These are phyloP conservation scores for Boletus vinaceobasis DNA, from an alignment of 768 basidiomycete genomes.

Conservation along the genomic window DNA sequence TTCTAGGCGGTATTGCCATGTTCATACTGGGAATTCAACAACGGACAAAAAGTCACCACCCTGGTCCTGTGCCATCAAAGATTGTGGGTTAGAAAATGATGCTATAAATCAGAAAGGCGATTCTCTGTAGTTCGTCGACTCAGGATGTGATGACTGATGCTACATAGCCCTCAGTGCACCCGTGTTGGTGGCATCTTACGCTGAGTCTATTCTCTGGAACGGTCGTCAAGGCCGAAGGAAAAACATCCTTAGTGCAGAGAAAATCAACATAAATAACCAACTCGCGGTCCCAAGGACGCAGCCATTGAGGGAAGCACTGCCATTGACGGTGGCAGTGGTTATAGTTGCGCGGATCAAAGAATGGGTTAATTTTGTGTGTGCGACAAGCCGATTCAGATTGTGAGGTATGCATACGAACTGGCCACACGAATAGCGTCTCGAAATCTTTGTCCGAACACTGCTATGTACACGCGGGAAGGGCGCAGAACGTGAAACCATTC, in stretches of 20 bases:
- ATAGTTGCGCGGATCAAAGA: neutral
- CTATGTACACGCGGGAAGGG: too few relatives aligned
- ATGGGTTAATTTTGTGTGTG: neutral
- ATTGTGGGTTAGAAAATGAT: neutral
- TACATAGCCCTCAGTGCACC: neutral
- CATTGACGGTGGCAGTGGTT: neutral
- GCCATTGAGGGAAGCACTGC: neutral
- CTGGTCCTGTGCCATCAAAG: conserved; percentile 59
- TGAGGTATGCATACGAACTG: neutral
- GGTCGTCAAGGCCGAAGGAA: neutral
- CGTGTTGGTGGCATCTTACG: neutral
- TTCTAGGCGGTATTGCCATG: conserved; percentile 94
- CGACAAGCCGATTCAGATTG: neutral
- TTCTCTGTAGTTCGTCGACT: neutral
- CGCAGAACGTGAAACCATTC: neutral
- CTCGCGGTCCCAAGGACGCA: neutral
- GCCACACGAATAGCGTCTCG: neutral
- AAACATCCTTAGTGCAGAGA: too few relatives aligned
- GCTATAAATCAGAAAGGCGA: neutral
- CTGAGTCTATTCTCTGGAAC: neutral
- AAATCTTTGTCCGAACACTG: too few relatives aligned
- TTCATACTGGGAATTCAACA: conserved; percentile 84
- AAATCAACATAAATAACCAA: too few relatives aligned
- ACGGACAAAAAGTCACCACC: conserved; percentile 71
- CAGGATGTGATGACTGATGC: neutral